Evolutionary conservation across 331 rosid species (phyloP).

Genomic region (Pyrus hybrid): DNA sequence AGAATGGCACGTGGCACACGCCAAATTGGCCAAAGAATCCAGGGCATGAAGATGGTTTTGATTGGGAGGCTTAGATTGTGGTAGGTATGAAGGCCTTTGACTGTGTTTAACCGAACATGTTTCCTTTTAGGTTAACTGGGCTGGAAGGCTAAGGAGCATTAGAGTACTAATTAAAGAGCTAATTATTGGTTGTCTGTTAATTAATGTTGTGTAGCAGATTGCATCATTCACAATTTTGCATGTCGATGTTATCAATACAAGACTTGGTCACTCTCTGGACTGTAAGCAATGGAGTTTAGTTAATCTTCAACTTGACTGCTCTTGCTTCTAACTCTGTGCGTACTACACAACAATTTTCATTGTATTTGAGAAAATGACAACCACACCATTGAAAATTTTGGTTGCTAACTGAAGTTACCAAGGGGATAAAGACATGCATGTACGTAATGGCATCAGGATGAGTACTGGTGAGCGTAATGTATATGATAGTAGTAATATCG

Average conservation of each 20-base stretch:
- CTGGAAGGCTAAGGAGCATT: not conserved
- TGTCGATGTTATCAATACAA: slow-evolving; percentile 1
- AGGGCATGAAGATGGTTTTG: not conserved
- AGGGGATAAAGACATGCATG: too few species aligned
- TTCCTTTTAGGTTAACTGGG: not conserved
- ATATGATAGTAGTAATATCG: too few species aligned
- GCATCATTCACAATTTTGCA: not conserved
- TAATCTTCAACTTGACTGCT: slow-evolving; percentile 2
- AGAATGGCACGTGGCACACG: slow-evolving; percentile 30
- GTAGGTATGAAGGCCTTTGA: not conserved
- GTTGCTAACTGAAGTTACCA: not conserved
- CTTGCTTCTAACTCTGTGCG: not conserved
- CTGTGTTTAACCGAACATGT: not conserved
- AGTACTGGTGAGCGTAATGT: too few species aligned
- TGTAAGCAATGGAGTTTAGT: not conserved
- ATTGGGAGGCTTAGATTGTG: not conserved
- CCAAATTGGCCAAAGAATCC: not conserved
- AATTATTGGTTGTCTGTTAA: not conserved
- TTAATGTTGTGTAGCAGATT: slow-evolving; percentile 3
- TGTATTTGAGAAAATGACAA: slow-evolving; percentile 6
- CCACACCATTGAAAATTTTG: not conserved
- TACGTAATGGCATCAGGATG: too few species aligned
- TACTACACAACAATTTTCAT: not conserved
- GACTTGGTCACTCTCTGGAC: not conserved
- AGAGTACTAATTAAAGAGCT: too few species aligned